phyloP scores from a whole-genome alignment of 1,284 basidiomycete species.

The Austropuccinia psidii region DNA sequence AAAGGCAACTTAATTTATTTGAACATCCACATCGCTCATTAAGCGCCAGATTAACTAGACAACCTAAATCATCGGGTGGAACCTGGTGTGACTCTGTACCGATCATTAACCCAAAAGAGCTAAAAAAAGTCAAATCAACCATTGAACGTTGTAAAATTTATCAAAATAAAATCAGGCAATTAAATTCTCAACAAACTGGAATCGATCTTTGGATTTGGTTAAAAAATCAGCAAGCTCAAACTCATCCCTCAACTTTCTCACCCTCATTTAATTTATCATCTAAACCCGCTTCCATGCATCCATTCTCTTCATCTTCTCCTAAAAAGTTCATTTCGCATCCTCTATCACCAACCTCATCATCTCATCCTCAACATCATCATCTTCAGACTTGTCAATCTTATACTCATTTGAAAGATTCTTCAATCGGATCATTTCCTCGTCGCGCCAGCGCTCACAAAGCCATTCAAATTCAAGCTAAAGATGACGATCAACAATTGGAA shows the following conservation, averaged over 20 bases:
- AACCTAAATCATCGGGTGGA: background rate
- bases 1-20: constrained; percentile 5
- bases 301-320: background rate
- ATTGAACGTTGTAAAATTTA: constrained; percentile 14
- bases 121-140: constrained; percentile 12
- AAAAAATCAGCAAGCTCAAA: background rate
- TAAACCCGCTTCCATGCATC: background rate
- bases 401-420: background rate
- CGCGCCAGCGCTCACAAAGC: constrained; percentile 7
- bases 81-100: background rate
- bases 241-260: no score
- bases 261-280: no score
- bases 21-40: background rate
- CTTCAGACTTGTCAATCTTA: background rate
- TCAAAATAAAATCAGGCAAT: constrained; percentile 4
- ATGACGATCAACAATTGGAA: constrained; percentile 2
- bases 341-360: constrained; percentile 2
- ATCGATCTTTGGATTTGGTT: constrained; percentile 31
- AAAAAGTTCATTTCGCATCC: no score
- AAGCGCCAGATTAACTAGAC: background rate
- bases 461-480: constrained; percentile 8
- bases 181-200: background rate
- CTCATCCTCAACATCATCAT: background rate
- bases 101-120: constrained; percentile 9
- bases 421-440: constrained; percentile 22